A percentile compares a stretch with the other conserved stretches of the same genome.
Evolutionary conservation across 768 basidiomycete genomes (phyloP).

Genomic region (Vararia minispora): DNA sequence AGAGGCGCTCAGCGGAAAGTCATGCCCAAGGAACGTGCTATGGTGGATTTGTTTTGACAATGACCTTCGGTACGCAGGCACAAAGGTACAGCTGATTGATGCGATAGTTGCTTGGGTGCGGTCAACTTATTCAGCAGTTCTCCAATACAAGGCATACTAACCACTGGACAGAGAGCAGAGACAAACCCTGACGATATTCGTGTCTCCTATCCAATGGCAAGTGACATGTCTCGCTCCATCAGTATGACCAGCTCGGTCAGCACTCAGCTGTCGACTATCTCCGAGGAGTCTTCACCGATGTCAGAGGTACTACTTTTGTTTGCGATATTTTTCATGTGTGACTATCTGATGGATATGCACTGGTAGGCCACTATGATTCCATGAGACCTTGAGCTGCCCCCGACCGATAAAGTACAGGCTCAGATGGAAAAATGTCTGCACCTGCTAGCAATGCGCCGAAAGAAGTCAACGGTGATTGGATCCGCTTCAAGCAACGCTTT

Average conservation of each 20-base stretch:
- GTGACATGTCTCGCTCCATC: too few species aligned
- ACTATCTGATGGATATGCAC: background rate
- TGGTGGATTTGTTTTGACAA: constrained; percentile 10
- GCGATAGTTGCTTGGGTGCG: background rate
- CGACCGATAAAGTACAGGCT: too few species aligned
- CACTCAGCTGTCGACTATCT: too few species aligned
- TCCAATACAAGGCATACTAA: background rate
- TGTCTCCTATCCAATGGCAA: background rate
- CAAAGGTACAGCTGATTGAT: background rate
- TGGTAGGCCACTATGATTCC: background rate
- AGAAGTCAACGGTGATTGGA: too few species aligned
- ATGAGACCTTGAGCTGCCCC: constrained; percentile 1
- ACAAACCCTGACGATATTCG: background rate
- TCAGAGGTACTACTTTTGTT: background rate
- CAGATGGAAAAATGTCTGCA: background rate
- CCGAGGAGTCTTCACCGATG: background rate
- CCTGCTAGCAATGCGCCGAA: background rate
- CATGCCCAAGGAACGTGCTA: background rate
- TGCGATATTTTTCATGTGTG: background rate
- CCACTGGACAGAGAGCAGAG: background rate
- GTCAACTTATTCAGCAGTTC: background rate
- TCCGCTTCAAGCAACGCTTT: too few species aligned
- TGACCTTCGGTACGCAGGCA: constrained; percentile 3
- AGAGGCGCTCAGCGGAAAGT: background rate
- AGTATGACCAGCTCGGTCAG: too few species aligned